These are phyloP conservation scores for Citrus hindsii DNA, from an alignment of 345 rosid genomes.

Conservation along the genomic window DNA sequence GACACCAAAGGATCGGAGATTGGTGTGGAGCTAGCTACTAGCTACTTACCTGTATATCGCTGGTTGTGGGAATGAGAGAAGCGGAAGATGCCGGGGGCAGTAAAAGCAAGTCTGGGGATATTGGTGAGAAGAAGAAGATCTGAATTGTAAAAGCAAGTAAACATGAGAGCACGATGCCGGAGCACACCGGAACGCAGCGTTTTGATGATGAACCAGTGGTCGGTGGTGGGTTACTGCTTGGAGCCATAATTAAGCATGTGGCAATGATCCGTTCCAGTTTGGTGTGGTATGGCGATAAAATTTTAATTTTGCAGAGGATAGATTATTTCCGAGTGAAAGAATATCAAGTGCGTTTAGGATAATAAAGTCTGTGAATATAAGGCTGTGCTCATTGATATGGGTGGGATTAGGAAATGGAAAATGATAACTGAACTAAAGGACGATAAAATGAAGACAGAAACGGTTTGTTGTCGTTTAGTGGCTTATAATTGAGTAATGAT, in stretches of 20 bases:
- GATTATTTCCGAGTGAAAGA: too few species aligned
- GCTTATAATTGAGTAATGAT: too few species aligned
- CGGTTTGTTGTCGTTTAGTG: too few species aligned
- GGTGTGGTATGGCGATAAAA: not conserved
- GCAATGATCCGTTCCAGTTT: not conserved
- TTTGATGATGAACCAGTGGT: not conserved
- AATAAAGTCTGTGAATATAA: too few species aligned
- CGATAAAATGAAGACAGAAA: too few species aligned
- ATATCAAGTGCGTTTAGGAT: too few species aligned
- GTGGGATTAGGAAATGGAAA: too few species aligned
- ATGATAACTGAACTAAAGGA: too few species aligned
- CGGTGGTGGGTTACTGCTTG: not conserved
- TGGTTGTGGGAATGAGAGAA: constrained; percentile 27
- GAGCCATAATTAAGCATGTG: not conserved
- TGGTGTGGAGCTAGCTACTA: not conserved
- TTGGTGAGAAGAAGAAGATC: constrained; percentile 43
- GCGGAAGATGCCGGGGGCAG: constrained; percentile 22
- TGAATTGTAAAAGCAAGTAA: constrained; percentile 28
- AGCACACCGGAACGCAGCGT: not conserved
- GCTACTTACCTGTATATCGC: constrained; percentile 32
- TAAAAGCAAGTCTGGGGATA: constrained; percentile 32
- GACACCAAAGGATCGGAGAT: not conserved
- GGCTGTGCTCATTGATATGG: too few species aligned
- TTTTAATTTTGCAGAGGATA: not conserved
- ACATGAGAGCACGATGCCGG: constrained; percentile 18